A percentile compares a stretch with the other conserved stretches of the same genome.
Evolutionary conservation across 176 grass and related monocot genomes (phyloP).

Genomic region (Hordeum vulgare): DNA sequence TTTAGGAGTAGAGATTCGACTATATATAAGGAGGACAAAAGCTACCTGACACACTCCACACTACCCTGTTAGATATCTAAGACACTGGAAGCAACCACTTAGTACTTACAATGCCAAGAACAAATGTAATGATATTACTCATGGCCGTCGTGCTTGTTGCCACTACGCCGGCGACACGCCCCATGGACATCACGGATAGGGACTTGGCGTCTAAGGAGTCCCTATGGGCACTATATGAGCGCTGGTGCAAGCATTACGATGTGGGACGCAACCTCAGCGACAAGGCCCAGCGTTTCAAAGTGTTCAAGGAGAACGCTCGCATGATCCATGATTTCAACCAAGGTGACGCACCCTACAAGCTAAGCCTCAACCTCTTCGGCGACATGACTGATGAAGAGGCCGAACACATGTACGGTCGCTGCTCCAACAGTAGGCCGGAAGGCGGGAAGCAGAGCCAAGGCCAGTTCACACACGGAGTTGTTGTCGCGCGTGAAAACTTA

Average conservation of each 20-base stretch:
- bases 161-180: too few relatives aligned
- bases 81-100: too few relatives aligned
- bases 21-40: too few relatives aligned
- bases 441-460: not conserved
- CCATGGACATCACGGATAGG: not conserved
- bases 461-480: slow-evolving; percentile 16
- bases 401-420: not conserved
- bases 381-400: slow-evolving; percentile 49
- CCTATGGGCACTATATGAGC: slow-evolving; percentile 37
- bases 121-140: not conserved
- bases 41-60: too few relatives aligned
- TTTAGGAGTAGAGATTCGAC: too few relatives aligned
- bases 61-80: too few relatives aligned
- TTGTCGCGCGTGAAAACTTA: not conserved
- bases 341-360: slow-evolving; percentile 30
- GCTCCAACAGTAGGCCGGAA: not conserved
- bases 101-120: too few relatives aligned
- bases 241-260: slow-evolving; percentile 24
- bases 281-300: slow-evolving; percentile 28
- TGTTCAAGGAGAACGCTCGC: slow-evolving; percentile 42
- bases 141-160: not conserved
- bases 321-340: slow-evolving; percentile 32
- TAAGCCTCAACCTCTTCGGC: slow-evolving; percentile 36
- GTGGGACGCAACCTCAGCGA: slow-evolving; percentile 16
- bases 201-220: slow-evolving; percentile 41